phyloP scores from a whole-genome alignment of 768 basidiomycete genomes.

The Tylopilus vinaceipallidus region DNA sequence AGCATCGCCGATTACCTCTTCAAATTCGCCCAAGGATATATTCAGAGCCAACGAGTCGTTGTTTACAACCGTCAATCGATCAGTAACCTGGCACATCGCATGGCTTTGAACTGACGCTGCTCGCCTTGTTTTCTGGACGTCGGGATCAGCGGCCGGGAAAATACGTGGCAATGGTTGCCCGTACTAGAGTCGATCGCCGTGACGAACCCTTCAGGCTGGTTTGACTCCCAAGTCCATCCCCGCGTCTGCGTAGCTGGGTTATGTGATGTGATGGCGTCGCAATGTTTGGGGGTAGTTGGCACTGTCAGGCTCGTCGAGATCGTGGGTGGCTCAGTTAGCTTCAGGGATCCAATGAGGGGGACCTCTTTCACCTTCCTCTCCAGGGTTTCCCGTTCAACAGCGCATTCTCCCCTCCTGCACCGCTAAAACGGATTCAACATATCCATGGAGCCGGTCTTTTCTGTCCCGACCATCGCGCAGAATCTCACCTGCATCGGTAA shows the following conservation, averaged over 20 bases:
- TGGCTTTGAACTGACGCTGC: not conserved
- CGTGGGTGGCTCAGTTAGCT: not conserved
- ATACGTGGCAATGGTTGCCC: not conserved
- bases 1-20: not conserved
- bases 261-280: not conserved
- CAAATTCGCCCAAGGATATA: not conserved
- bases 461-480: conserved; percentile 2
- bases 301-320: not conserved
- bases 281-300: not conserved
- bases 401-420: not conserved
- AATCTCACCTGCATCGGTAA: not conserved
- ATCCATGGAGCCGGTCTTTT: not conserved
- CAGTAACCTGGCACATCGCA: not conserved
- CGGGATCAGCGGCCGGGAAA: conserved; percentile 1
- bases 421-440: not conserved
- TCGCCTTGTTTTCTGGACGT: conserved; percentile 2
- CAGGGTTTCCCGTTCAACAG: not conserved
- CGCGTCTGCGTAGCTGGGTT: not conserved
- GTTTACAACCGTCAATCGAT: conserved; percentile 1
- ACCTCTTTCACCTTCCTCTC: not conserved
- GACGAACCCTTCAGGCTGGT: not conserved
- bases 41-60: conserved; percentile 2
- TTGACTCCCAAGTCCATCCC: not conserved
- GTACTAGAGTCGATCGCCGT: not conserved
- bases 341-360: not conserved